Percentiles rank a stretch among this genome's conserved stretches.
These are phyloP conservation scores for Deuterostichococcus epilithicus DNA, from an alignment of 139 green algal genomes.

Conservation along the genomic window DNA sequence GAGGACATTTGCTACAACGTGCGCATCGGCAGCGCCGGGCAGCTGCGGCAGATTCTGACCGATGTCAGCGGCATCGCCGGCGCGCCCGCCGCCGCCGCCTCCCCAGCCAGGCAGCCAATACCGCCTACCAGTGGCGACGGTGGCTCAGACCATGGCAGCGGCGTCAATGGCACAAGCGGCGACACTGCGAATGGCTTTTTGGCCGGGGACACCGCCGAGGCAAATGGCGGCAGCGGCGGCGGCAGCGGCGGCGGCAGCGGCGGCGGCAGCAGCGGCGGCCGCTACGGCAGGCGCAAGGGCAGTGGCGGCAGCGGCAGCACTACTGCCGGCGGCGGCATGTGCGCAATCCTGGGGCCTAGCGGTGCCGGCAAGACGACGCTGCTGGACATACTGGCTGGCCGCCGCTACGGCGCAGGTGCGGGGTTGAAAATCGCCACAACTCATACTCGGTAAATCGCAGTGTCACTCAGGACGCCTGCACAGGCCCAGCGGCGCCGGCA, in stretches of 20 bases:
- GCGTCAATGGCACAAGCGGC: not conserved
- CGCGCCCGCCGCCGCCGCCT: not conserved
- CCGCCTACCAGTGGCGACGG: too few species aligned
- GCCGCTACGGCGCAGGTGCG: not conserved
- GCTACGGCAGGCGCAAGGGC: too few species aligned
- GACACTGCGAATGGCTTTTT: too few species aligned
- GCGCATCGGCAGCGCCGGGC: constrained; percentile 17
- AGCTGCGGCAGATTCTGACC: constrained; percentile 15
- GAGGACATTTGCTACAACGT: constrained; percentile 46
- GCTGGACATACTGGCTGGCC: constrained; percentile 7
- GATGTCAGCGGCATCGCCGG: constrained; percentile 29
- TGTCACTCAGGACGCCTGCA: too few species aligned
- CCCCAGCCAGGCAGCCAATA: too few species aligned
- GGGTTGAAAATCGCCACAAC: too few species aligned
- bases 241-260: not conserved
- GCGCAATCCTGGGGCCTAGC: constrained; percentile 56
- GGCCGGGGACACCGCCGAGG: not conserved
- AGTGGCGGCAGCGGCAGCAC: not conserved
- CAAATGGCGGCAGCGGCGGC: not conserved
- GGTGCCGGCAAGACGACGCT: constrained; percentile 70
- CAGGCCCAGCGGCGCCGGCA: too few species aligned
- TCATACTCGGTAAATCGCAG: too few species aligned
- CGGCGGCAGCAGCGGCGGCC: not conserved
- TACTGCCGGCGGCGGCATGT: constrained; percentile 26
- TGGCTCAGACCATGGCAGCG: not conserved